A percentile compares a stretch with the other conserved stretches of the same genome.
Conservation (phyloP, 257 asterid species). For the Solanum gracilifrons region DNA sequence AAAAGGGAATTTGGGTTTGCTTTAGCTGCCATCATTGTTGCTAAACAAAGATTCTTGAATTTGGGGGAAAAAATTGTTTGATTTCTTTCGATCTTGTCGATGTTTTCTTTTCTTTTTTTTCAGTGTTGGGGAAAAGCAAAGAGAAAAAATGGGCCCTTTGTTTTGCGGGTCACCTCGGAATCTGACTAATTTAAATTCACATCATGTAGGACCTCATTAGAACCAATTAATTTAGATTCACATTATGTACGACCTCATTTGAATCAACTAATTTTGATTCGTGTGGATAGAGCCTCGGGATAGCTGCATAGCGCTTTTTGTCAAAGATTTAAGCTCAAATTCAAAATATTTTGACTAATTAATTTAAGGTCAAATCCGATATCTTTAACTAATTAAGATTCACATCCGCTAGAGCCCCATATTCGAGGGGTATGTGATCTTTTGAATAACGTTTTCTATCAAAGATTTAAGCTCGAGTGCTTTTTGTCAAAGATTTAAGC, state of each 20-base stretch:
- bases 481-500: not conserved
- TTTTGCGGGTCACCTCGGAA: fast-evolving
- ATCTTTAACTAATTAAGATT: too few species aligned
- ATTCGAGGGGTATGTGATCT: too few species aligned
- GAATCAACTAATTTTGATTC: too few species aligned
- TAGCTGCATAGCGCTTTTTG: too few species aligned
- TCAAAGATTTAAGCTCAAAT: not conserved
- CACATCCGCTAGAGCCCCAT: too few species aligned
- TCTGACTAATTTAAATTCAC: not conserved
- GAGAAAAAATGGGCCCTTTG: not conserved
- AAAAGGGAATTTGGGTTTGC: not conserved
- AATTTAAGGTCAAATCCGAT: not conserved
- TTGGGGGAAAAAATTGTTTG: not conserved
- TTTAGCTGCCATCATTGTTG: not conserved
- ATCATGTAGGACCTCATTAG: fast-evolving
- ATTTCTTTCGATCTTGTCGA: not conserved
- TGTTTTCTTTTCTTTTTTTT: not conserved
- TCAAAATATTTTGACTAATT: too few species aligned
- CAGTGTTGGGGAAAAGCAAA: not conserved
- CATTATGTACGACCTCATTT: too few species aligned
- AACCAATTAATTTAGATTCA: too few species aligned
- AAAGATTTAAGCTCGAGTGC: too few species aligned
- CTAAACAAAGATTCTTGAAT: not conserved
- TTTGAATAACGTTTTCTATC: too few species aligned
- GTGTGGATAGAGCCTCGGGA: too few species aligned